Evolutionary conservation across 2,329 filamentous ascomycete genomes (phyloP), one percentile per base, ranked within the genome.

Genomic region (Trichoderma afroharzianum): DNA sequence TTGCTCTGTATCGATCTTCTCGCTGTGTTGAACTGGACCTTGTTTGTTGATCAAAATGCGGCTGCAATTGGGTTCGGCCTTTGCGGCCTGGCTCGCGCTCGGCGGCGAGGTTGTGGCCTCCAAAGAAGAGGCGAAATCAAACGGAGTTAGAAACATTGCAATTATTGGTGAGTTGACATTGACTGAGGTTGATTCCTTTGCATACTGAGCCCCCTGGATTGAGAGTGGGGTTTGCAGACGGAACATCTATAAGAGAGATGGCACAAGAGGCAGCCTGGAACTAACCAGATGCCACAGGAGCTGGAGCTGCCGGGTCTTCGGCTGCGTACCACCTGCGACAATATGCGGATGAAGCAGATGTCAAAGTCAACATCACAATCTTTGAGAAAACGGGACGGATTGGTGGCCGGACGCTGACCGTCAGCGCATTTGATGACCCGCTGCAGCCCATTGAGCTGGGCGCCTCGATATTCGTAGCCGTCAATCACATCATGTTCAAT

Each of bases 381-480:
- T 98, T 95, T 79, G 96, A 99, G 78, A 92, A 91, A 75, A 90
- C 89, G 18, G 80, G 84, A 36, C 93, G 90, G 75, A 86, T 98
- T 57, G 96, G 96, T 33, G 96, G 96, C 9, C 92, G 96, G 30
- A 92, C 92, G 8, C 93, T 95, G 33, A 98, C 95, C 0, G 92
- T 97, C 21, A 85, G 94, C 77, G 91, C 90, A 2, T 95, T 92
- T 79, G 87, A 88, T 74, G 86, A 95, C 76, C 84, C 90, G 2
- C 74, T 83, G 0, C 83, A 90, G 50, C 92, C 92, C 1, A 88
- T 97, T 43, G 96, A 99, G 80, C 85, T 98, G 1, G 96, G 96
- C 18, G 96, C 93, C 12, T 95, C 92, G 73, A 97, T 98, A 76
- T 99, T 98, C 79, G 93, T 98, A 58, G 81, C 91, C 63, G 88